These are phyloP conservation scores for Neopestalotiopsis sp. DNA, from an alignment of 2,329 filamentous ascomycete genomes.

Conservation along the genomic window DNA sequence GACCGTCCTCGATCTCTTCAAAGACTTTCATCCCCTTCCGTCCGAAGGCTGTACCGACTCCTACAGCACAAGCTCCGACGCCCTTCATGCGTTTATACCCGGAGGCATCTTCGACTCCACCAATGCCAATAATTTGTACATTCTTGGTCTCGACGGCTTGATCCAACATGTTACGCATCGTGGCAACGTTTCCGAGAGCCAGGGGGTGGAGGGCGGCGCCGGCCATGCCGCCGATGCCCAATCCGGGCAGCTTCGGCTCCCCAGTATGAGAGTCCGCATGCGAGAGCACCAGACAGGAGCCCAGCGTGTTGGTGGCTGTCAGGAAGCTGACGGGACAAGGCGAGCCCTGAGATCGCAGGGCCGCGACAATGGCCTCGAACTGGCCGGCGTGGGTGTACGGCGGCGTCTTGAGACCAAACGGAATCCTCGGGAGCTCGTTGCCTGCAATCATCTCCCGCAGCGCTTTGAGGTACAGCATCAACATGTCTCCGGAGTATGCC, in stretches of 20 bases:
- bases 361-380: slow-evolving; percentile 60
- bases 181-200: slow-evolving; percentile 76
- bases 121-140: slow-evolving; percentile 73
- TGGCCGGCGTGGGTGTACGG: slow-evolving; percentile 76
- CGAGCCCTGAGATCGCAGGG: slow-evolving; percentile 43
- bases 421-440: slow-evolving; percentile 30
- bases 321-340: slow-evolving; percentile 65
- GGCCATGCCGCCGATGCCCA: slow-evolving; percentile 72
- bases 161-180: slow-evolving; percentile 65
- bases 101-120: slow-evolving; percentile 69
- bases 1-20: slow-evolving; percentile 52
- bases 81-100: slow-evolving; percentile 69
- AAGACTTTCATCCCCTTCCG: slow-evolving; percentile 67
- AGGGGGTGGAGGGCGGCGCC: slow-evolving; percentile 75
- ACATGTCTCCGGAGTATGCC: slow-evolving; percentile 62
- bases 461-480: slow-evolving; percentile 59
- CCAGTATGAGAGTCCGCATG: slow-evolving; percentile 25
- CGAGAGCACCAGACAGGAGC: slow-evolving; percentile 66
- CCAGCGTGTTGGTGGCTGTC: slow-evolving; percentile 77
- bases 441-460: slow-evolving; percentile 38
- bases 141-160: slow-evolving; percentile 48
- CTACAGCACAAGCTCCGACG: slow-evolving; percentile 71
- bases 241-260: slow-evolving; percentile 53
- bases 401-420: slow-evolving; percentile 73
- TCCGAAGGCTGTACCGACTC: slow-evolving; percentile 72